Evolutionary conservation across 805 yeast species (phyloP).

Genomic region (Middelhovenomyces tepae): DNA sequence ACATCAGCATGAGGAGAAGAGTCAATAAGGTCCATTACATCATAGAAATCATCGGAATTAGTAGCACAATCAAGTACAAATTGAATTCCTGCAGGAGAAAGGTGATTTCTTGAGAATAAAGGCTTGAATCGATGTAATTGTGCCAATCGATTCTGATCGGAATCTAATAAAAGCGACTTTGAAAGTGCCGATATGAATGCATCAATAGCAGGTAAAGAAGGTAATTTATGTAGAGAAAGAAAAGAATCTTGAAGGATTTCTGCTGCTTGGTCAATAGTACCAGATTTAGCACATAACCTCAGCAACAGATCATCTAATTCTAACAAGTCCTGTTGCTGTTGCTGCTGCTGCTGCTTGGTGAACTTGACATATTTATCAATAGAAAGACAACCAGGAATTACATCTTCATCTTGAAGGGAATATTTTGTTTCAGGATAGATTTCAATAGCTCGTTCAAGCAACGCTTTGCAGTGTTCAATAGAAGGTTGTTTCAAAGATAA

Average conservation of each 20-base stretch:
- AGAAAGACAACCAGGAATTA: constrained; percentile 17
- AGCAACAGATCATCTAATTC: constrained; percentile 21
- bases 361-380: constrained; percentile 15
- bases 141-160: constrained; percentile 13
- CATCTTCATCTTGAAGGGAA: constrained; percentile 8
- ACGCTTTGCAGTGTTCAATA: no score
- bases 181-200: constrained; percentile 15
- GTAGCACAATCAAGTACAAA: constrained; percentile 18
- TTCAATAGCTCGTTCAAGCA: constrained; percentile 19
- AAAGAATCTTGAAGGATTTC: constrained; percentile 9
- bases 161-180: no score
- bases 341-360: constrained; percentile 4
- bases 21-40: constrained; percentile 17
- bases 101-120: constrained; percentile 14
- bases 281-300: constrained; percentile 20
- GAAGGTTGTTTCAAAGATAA: no score
- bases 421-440: constrained; percentile 18
- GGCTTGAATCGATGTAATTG: constrained; percentile 12
- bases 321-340: no score
- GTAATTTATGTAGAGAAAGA: constrained; percentile 12
- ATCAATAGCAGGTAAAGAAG: constrained; percentile 12
- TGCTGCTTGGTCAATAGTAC: constrained; percentile 18
- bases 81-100: constrained; percentile 20
- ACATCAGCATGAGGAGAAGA: constrained; percentile 12
- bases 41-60: constrained; percentile 19